Percentiles rank a stretch among this genome's conserved stretches.
phyloP scores from a whole-genome alignment of 805 yeast genomes.

The Ogataea zsoltii region DNA sequence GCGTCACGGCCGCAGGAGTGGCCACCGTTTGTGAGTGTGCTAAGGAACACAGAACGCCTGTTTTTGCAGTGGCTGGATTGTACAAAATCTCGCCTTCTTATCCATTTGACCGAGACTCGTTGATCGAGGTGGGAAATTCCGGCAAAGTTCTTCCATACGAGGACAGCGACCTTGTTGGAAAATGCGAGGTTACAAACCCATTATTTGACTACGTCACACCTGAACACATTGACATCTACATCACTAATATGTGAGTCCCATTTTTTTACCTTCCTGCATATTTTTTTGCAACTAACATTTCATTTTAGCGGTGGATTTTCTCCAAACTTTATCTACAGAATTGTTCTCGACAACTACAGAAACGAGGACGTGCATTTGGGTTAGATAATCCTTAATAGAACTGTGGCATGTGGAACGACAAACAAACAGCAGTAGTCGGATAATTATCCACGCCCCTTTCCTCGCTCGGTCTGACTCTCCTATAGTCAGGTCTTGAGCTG shows the following conservation, averaged over 20 bases:
- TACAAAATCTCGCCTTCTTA: slow-evolving; percentile 91
- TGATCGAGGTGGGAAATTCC: slow-evolving; percentile 90
- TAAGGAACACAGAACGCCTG: slow-evolving; percentile 93
- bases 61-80: slow-evolving; percentile 90
- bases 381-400: slow-evolving; percentile 20
- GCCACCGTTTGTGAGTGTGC: slow-evolving; percentile 95
- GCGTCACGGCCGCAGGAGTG: slow-evolving; percentile 86
- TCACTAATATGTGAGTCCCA: slow-evolving; percentile 69
- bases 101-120: slow-evolving; percentile 81
- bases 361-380: slow-evolving; percentile 73
- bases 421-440: not conserved
- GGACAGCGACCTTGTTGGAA: slow-evolving; percentile 66
- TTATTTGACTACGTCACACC: slow-evolving; percentile 90
- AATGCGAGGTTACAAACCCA: slow-evolving; percentile 83
- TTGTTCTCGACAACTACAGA: slow-evolving; percentile 91
- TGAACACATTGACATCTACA: slow-evolving; percentile 88
- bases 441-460: slow-evolving; percentile 47
- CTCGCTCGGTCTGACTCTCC: slow-evolving; percentile 55
- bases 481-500: slow-evolving; percentile 58
- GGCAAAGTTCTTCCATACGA: slow-evolving; percentile 83
- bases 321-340: slow-evolving; percentile 93
- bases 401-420: slow-evolving; percentile 5
- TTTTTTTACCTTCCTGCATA: not conserved
- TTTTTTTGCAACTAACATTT: slow-evolving; percentile 5
- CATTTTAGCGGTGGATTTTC: slow-evolving; percentile 76